phyloP scores from a whole-genome alignment of 2,329 filamentous ascomycete species.

The Akanthomyces uredinophilus region DNA sequence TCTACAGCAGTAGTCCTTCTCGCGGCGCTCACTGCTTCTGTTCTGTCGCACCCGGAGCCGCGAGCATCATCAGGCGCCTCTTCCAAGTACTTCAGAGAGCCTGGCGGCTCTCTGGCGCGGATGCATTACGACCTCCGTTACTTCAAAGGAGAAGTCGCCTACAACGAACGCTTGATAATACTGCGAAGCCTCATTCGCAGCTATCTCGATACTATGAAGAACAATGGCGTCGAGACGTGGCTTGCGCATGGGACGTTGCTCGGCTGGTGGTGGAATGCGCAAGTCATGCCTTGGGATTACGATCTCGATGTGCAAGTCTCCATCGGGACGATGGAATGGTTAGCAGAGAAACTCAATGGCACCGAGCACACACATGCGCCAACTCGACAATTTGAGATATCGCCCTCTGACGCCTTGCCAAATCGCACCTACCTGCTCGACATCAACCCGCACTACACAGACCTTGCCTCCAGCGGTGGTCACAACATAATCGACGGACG shows the following conservation, averaged over 20 bases:
- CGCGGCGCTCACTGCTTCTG: neutral
- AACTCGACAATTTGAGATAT: too few relatives aligned
- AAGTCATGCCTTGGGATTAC: constrained; percentile 78
- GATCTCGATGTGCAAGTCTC: constrained; percentile 79
- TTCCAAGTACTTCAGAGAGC: constrained; percentile 61
- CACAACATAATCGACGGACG: constrained; percentile 78
- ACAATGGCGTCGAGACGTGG: constrained; percentile 71
- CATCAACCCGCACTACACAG: constrained; percentile 64
- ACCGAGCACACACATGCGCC: constrained; percentile 46
- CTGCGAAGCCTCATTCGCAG: constrained; percentile 67
- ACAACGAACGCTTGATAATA: constrained; percentile 60
- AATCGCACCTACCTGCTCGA: constrained; percentile 63
- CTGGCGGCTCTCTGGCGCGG: constrained; percentile 53
- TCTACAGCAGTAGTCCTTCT: neutral
- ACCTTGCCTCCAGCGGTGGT: constrained; percentile 59
- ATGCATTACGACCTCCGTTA: constrained; percentile 72
- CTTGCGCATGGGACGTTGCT: constrained; percentile 78
- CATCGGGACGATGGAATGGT: constrained; percentile 57
- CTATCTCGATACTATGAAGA: constrained; percentile 63
- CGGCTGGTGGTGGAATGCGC: constrained; percentile 84
- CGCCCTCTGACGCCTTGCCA: neutral
- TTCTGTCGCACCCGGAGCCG: neutral
- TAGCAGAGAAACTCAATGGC: constrained; percentile 63
- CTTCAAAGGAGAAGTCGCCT: constrained; percentile 57
- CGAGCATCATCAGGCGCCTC: constrained; percentile 5